These are phyloP conservation scores for Raphanus hybrid DNA, from an alignment of 441 rosid species.

Conservation along the genomic window DNA sequence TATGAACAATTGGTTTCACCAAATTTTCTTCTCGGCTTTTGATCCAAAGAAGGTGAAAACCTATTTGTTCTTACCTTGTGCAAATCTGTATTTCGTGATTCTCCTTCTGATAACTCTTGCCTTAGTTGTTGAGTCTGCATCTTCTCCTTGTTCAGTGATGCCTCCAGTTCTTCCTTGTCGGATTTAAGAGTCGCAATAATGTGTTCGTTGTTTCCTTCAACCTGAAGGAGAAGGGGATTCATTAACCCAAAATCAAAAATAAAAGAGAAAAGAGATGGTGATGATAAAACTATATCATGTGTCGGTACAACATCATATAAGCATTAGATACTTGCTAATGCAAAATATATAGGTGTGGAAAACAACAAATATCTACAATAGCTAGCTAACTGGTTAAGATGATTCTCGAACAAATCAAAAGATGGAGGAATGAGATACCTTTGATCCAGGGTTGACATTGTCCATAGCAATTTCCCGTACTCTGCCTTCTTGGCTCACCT, in stretches of 20 bases:
- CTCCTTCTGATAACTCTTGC: conserved; percentile 2
- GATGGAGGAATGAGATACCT: no score
- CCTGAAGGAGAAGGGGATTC: background rate
- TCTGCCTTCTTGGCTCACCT: background rate
- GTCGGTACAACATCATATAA: no score
- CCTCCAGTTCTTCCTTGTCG: background rate
- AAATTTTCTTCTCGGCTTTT: background rate
- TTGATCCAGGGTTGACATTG: background rate
- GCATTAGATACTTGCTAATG: no score
- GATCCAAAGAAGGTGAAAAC: background rate
- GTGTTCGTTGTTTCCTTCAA: background rate
- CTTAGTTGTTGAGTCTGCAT: conserved; percentile 4
- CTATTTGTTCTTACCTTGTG: background rate
- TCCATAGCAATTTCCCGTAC: background rate
- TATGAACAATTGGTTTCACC: no score
- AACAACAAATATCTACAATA: no score
- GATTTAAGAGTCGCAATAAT: background rate
- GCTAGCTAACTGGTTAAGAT: background rate
- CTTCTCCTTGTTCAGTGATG: conserved; percentile 2
- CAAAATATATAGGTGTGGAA: no score
- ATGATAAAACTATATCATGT: background rate
- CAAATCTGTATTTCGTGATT: background rate
- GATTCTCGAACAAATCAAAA: background rate
- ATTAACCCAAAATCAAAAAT: background rate
- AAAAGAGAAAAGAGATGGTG: background rate